These are phyloP conservation scores for Alternaria viburni DNA, from an alignment of 2,329 filamentous ascomycete species.

Conservation along the genomic window DNA sequence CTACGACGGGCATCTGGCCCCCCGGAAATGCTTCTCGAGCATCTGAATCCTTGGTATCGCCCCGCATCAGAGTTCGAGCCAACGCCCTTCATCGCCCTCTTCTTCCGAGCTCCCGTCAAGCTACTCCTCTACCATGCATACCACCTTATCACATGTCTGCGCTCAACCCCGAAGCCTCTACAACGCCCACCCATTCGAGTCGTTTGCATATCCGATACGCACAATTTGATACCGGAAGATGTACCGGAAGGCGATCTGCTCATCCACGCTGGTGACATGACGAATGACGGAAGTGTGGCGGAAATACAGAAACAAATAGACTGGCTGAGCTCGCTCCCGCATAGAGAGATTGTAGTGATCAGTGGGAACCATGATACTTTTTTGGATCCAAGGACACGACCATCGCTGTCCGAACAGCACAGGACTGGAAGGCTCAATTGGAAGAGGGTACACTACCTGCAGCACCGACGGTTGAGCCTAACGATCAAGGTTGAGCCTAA, in stretches of 20 bases:
- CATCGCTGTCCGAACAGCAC: slow-evolving; percentile 58
- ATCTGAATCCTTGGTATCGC: slow-evolving; percentile 34
- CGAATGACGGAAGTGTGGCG: slow-evolving; percentile 70
- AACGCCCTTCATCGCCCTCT: slow-evolving; percentile 63
- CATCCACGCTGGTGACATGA: slow-evolving; percentile 88
- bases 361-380: slow-evolving; percentile 89
- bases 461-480: slow-evolving; percentile 70
- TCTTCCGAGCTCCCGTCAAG: slow-evolving; percentile 71
- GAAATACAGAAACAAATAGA: slow-evolving; percentile 84
- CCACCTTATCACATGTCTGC: slow-evolving; percentile 68
- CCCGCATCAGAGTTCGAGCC: slow-evolving; percentile 51
- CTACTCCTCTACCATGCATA: slow-evolving; percentile 69
- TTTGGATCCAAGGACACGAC: slow-evolving; percentile 72
- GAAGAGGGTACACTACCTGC: slow-evolving; percentile 74
- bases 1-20: slow-evolving; percentile 2
- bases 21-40: slow-evolving; percentile 36
- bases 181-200: slow-evolving; percentile 69
- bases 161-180: slow-evolving; percentile 67
- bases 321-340: slow-evolving; percentile 78
- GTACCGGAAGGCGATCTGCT: slow-evolving; percentile 82
- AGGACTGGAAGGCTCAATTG: slow-evolving; percentile 66
- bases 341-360: slow-evolving; percentile 80
- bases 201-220: slow-evolving; percentile 91
- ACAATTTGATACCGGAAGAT: slow-evolving; percentile 65
- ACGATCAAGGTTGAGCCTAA: slow-evolving; percentile 48